Percentiles rank a stretch among this genome's conserved stretches.
Conservation (phyloP, 257 asterid genomes). For the Haberlea rhodopensis region DNA sequence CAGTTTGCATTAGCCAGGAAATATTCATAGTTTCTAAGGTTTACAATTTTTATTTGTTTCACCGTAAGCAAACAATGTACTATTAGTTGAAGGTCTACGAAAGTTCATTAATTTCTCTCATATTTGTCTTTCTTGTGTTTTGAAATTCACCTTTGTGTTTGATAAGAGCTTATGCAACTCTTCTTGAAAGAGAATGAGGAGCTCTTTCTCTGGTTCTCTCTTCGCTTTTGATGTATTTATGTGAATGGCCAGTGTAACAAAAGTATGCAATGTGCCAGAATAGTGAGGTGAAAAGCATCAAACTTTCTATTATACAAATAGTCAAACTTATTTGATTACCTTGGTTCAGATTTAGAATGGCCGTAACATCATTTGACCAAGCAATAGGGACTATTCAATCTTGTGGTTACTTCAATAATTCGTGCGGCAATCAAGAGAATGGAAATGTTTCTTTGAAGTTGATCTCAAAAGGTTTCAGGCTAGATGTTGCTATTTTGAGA, state of each 20-base stretch:
- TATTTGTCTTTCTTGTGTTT: background rate
- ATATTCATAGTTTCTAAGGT: slow-evolving; percentile 1
- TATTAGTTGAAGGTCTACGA: background rate
- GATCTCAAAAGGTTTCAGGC: slow-evolving; percentile 50
- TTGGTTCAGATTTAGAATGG: slow-evolving; percentile 55
- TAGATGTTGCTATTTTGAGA: slow-evolving; percentile 38
- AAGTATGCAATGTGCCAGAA: background rate
- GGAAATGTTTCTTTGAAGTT: slow-evolving; percentile 49
- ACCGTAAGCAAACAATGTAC: background rate
- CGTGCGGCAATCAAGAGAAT: slow-evolving; percentile 46
- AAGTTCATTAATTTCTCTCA: background rate
- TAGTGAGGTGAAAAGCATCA: background rate
- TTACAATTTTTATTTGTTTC: slow-evolving; percentile 4
- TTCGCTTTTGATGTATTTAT: background rate
- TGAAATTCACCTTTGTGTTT: slow-evolving; percentile 6
- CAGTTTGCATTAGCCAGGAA: slow-evolving; percentile 6
- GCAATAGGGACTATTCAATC: slow-evolving; percentile 54
- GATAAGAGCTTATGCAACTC: background rate
- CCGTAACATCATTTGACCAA: slow-evolving; percentile 56
- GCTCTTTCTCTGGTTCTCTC: background rate
- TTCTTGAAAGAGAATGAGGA: slow-evolving; percentile 10
- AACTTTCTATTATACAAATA: too few species aligned
- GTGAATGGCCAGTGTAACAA: background rate
- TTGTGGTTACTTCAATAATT: slow-evolving; percentile 33
- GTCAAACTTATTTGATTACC: slow-evolving; percentile 7